These are phyloP conservation scores for Fusarium sp. DNA, from an alignment of 2,329 filamentous ascomycete genomes.

Conservation along the genomic window DNA sequence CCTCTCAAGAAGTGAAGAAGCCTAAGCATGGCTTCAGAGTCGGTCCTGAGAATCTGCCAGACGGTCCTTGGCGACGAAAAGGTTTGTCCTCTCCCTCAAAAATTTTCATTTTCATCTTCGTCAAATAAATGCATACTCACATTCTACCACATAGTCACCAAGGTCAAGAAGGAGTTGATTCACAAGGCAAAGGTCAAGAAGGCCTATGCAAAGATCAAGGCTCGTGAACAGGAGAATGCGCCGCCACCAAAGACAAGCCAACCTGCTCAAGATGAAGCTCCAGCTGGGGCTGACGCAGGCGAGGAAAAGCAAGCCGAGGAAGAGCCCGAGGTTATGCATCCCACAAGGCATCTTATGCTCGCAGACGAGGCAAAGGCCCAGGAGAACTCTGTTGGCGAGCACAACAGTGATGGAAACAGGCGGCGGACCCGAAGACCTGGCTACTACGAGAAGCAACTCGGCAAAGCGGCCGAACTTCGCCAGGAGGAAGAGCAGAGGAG, in stretches of 20 bases:
- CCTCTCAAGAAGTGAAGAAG: slow-evolving; percentile 62
- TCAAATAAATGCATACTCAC: slow-evolving; percentile 31
- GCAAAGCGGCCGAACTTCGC: slow-evolving; percentile 59
- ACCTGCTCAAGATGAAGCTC: slow-evolving; percentile 30
- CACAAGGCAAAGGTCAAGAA: slow-evolving; percentile 95
- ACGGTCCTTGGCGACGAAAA: slow-evolving; percentile 89
- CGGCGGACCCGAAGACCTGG: slow-evolving; percentile 60
- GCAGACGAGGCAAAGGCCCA: slow-evolving; percentile 56
- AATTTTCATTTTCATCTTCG: slow-evolving; percentile 28
- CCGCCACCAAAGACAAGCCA: slow-evolving; percentile 36
- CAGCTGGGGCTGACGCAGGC: slow-evolving; percentile 38
- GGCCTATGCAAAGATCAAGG: slow-evolving; percentile 89
- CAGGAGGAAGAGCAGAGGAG: slow-evolving; percentile 59
- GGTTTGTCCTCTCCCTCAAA: slow-evolving; percentile 53
- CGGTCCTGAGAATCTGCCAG: slow-evolving; percentile 89
- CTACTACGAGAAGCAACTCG: slow-evolving; percentile 75
- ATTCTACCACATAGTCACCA: slow-evolving; percentile 73
- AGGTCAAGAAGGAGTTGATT: slow-evolving; percentile 90
- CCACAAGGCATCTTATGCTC: slow-evolving; percentile 57
- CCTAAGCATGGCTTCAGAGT: slow-evolving; percentile 82
- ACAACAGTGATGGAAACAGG: slow-evolving; percentile 51
- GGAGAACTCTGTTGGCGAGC: slow-evolving; percentile 40
- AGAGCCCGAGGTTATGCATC: slow-evolving; percentile 51
- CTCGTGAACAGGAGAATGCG: slow-evolving; percentile 53
- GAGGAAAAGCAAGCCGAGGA: slow-evolving; percentile 33